Evolutionary conservation across 169 alveolate genomes (phyloP).

Genomic region (Cryptosporidium sp.): DNA sequence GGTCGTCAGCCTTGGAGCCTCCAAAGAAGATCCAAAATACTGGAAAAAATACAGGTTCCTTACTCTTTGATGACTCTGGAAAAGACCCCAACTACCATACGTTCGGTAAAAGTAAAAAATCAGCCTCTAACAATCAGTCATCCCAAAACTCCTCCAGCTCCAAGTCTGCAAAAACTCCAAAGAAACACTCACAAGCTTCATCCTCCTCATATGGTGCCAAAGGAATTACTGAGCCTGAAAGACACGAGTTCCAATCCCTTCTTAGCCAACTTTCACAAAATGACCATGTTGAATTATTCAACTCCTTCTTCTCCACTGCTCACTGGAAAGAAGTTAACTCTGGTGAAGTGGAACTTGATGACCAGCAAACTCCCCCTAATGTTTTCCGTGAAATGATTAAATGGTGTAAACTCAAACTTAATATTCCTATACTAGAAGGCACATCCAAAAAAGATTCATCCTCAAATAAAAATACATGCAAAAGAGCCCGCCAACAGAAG

Average conservation of each 20-base stretch:
- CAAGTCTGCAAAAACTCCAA: not conserved
- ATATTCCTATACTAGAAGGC: constrained; percentile 38
- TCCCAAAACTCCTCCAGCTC: constrained; percentile 1
- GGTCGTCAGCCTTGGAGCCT: constrained; percentile 11
- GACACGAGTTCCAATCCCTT: constrained; percentile 66
- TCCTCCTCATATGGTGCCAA: not conserved
- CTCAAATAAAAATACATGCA: not conserved
- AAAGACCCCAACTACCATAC: not conserved
- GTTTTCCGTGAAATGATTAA: constrained; percentile 62
- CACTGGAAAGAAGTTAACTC: constrained; percentile 73
- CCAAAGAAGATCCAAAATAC: constrained; percentile 33
- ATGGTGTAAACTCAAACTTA: constrained; percentile 67
- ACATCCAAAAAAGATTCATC: not conserved
- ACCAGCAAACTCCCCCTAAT: constrained; percentile 70
- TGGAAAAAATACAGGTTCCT: not conserved
- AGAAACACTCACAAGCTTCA: not conserved
- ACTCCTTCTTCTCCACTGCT: constrained; percentile 59
- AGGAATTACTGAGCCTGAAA: constrained; percentile 43
- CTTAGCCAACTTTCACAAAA: constrained; percentile 66
- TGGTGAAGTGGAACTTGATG: constrained; percentile 74
- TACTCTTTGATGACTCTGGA: constrained; percentile 20
- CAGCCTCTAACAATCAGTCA: not conserved
- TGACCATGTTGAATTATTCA: constrained; percentile 67
- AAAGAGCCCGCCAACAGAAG: constrained; percentile 19
- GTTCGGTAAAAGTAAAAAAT: constrained; percentile 5